Percentiles rank a stretch among this genome's conserved stretches.
Evolutionary conservation across 2,329 filamentous ascomycete genomes (phyloP).

Genomic region (Verticillium nonalfalfae): DNA sequence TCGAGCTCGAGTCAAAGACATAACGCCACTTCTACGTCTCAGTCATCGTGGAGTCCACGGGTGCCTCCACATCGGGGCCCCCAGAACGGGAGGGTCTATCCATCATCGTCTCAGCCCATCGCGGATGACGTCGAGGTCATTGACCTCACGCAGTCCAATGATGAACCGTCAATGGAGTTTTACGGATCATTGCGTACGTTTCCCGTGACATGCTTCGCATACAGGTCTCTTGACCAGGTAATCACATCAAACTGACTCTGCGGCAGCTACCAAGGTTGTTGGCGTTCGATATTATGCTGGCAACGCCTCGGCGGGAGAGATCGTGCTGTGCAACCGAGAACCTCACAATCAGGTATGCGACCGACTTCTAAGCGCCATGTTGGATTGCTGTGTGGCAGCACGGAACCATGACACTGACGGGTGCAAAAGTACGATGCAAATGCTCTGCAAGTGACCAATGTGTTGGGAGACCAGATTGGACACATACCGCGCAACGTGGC

Average conservation of each 20-base stretch:
- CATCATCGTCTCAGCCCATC: conserved; percentile 16
- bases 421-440: conserved; percentile 57
- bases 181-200: conserved; percentile 39
- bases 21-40: not conserved
- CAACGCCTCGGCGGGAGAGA: conserved; percentile 54
- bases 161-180: conserved; percentile 33
- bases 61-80: conserved; percentile 7
- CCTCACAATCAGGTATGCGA: conserved; percentile 49
- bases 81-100: conserved; percentile 22
- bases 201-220: not conserved
- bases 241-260: not conserved
- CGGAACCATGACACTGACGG: not conserved
- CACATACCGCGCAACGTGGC: conserved; percentile 66
- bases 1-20: not conserved
- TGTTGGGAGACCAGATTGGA: conserved; percentile 68
- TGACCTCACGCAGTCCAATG: conserved; percentile 36
- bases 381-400: too few species aligned
- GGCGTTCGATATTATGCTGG: conserved; percentile 56
- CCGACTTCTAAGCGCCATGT: not conserved
- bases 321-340: conserved; percentile 58
- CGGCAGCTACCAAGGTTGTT: conserved; percentile 39
- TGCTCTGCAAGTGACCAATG: conserved; percentile 74
- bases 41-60: not conserved
- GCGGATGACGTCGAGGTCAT: conserved; percentile 28
- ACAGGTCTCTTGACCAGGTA: not conserved